These are phyloP conservation scores for Bipolaris victoriae DNA, from an alignment of 2,329 filamentous ascomycete genomes.

Conservation along the genomic window DNA sequence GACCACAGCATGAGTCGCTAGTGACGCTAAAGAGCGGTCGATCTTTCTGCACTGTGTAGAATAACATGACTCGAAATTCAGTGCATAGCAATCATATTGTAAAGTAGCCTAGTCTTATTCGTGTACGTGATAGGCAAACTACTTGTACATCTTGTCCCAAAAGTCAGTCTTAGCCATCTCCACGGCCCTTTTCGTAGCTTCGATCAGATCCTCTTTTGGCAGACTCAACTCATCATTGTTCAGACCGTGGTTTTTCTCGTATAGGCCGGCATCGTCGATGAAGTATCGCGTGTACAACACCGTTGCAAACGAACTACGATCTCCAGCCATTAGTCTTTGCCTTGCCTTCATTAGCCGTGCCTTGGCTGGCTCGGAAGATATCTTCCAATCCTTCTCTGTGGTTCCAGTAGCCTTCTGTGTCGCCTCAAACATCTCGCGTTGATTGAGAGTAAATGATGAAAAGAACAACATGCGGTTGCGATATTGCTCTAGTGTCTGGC, in stretches of 20 bases:
- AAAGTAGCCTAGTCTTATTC: neutral
- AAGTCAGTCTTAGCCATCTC: conserved; percentile 14
- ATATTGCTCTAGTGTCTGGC: conserved; percentile 15
- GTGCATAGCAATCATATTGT: neutral
- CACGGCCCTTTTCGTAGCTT: conserved; percentile 53
- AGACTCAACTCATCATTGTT: conserved; percentile 64
- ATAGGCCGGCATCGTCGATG: conserved; percentile 38
- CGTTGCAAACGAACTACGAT: conserved; percentile 51
- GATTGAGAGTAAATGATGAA: conserved; percentile 45
- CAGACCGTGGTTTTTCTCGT: conserved; percentile 43
- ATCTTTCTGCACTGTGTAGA: neutral
- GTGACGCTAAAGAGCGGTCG: no score
- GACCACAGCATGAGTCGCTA: no score
- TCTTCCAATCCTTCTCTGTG: conserved; percentile 45
- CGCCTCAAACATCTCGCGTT: conserved; percentile 47
- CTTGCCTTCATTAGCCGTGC: conserved; percentile 59
- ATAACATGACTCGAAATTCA: neutral
- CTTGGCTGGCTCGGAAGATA: conserved; percentile 51
- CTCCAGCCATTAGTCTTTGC: conserved; percentile 55
- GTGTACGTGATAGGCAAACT: neutral
- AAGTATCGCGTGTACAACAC: conserved; percentile 64
- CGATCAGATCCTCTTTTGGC: conserved; percentile 65
- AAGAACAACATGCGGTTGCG: conserved; percentile 46
- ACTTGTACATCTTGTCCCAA: conserved; percentile 8
- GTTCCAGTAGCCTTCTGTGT: conserved; percentile 44